phyloP scores from a whole-genome alignment of 2,329 filamentous ascomycete genomes.

The Penicillium sclerotigenum region DNA sequence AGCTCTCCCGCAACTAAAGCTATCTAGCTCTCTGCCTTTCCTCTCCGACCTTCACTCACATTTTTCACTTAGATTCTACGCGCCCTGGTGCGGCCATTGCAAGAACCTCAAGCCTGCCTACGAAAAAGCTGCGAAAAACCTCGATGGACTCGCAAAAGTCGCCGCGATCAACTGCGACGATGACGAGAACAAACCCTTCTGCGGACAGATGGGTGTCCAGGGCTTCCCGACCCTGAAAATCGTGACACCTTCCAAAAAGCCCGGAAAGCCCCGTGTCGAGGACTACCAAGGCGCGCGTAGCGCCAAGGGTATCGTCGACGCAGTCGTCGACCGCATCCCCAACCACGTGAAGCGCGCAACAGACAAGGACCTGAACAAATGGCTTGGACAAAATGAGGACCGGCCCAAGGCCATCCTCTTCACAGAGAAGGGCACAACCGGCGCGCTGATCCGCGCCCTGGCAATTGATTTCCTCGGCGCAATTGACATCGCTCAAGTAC shows the following conservation, averaged over 20 bases:
- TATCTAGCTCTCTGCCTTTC: background rate
- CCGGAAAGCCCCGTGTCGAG: conserved; percentile 75
- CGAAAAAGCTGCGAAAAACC: conserved; percentile 85
- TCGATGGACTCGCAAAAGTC: conserved; percentile 90
- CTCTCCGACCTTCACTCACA: conserved; percentile 6
- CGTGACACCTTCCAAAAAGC: conserved; percentile 77
- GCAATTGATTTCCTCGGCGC: conserved; percentile 87
- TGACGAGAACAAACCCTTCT: conserved; percentile 84
- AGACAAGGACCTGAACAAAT: conserved; percentile 74
- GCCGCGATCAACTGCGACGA: conserved; percentile 95
- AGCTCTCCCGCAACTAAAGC: conserved; percentile 26
- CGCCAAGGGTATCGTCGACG: conserved; percentile 83
- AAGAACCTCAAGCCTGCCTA: conserved; percentile 93
- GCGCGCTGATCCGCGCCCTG: conserved; percentile 74
- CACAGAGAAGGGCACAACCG: conserved; percentile 86
- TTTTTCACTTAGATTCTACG: conserved; percentile 70
- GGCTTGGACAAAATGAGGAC: conserved; percentile 65
- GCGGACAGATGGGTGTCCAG: conserved; percentile 78
- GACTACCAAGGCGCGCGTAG: conserved; percentile 83
- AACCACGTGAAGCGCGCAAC: conserved; percentile 82
- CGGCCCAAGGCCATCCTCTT: conserved; percentile 85
- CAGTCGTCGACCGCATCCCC: conserved; percentile 80
- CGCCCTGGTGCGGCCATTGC: conserved; percentile 97
- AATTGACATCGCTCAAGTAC: conserved; percentile 76
- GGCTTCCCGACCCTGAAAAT: conserved; percentile 97